A percentile compares a stretch with the other conserved stretches of the same genome.
Evolutionary conservation across 305 asterid genomes (phyloP).

Genomic region (Striga hermonthica): DNA sequence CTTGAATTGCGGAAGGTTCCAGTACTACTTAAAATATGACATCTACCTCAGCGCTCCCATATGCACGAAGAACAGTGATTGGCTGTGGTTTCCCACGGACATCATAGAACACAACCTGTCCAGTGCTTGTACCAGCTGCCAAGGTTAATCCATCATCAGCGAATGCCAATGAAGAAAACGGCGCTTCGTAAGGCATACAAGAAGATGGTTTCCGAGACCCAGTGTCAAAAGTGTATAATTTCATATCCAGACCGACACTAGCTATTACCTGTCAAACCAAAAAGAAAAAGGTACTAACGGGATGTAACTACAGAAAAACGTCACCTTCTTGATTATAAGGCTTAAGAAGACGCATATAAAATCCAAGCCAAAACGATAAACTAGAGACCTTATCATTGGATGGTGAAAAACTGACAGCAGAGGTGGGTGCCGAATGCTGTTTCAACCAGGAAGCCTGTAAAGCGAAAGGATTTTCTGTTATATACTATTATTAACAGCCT

Average conservation of each 20-base stretch:
- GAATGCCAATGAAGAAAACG: slow-evolving; percentile 87
- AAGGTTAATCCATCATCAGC: slow-evolving; percentile 88
- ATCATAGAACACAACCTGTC: slow-evolving; percentile 85
- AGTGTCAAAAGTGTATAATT: slow-evolving; percentile 82
- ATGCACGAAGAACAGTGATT: slow-evolving; percentile 85
- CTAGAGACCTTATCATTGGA: slow-evolving; percentile 86
- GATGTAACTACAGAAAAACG: slow-evolving; percentile 24
- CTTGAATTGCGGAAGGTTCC: slow-evolving; percentile 30
- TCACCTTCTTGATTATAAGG: slow-evolving; percentile 21
- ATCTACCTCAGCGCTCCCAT: slow-evolving; percentile 81
- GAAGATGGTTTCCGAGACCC: slow-evolving; percentile 84
- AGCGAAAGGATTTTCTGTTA: slow-evolving; percentile 27
- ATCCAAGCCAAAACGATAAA: slow-evolving; percentile 21
- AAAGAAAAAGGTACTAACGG: slow-evolving; percentile 21
- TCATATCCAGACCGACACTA: slow-evolving; percentile 95
- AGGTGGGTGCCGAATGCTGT: slow-evolving; percentile 96
- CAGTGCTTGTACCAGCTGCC: slow-evolving; percentile 97
- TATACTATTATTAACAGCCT: slow-evolving; percentile 13
- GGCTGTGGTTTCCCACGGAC: slow-evolving; percentile 96
- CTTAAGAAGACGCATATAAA: slow-evolving; percentile 5
- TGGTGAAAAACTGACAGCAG: slow-evolving; percentile 95
- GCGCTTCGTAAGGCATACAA: slow-evolving; percentile 85
- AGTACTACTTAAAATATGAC: slow-evolving; percentile 29
- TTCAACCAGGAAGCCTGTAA: slow-evolving; percentile 88
- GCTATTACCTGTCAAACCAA: slow-evolving; percentile 73